Base-by-base conservation (phyloP, 257 asterid species). In the Penstemon newberryi region DNA sequence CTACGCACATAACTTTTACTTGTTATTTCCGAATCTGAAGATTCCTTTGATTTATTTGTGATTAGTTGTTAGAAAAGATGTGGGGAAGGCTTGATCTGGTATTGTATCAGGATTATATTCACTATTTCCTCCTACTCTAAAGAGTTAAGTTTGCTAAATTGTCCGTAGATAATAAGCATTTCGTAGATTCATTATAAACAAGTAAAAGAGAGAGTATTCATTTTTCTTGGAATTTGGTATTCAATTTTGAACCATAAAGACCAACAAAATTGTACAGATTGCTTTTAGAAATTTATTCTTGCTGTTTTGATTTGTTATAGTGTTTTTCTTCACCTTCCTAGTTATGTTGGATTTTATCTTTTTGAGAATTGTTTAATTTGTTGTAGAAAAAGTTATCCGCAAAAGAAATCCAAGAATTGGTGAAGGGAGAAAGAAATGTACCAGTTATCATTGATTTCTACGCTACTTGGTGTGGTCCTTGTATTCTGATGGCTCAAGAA, bases 381-480 rank as follows among this genome's bases (percentile, higher is more conserved):
- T 72, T 69, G 82, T 80, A 93, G 98, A 90, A 90, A 80, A 93
- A 90, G 78, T 41, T 86, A 57, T 86, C 98, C 74, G 95, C 97
- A 40, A 59, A 68, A 40, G 99, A 93, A 74, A 60, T 88, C 42
- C 85, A 87, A 60, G 96, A 84, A 66, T 80, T 93, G 75, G 88
- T 93, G 72, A 93, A 87, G 83, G 96, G 89, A 63, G 96, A 85
- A 73, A 83, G 96, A 69, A 85, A 80, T 56, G 94, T 90, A 41
- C 97, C 99, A 4, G 66, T 93, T 65, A 68, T 93, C 18, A 82
- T 93, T 62, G 99, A 93, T 78, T 93, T 93, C 78, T 93, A 88
- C 61, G 97, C 99, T 40, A 90, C 99, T 10, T 93, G 99, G 97
- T 93, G 99, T 65, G 99, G 99, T 45, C 99, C 99, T 71, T 93